Evolutionary conservation across 2,329 filamentous ascomycete genomes (phyloP).

Genomic region (Colletotrichum caudatum): DNA sequence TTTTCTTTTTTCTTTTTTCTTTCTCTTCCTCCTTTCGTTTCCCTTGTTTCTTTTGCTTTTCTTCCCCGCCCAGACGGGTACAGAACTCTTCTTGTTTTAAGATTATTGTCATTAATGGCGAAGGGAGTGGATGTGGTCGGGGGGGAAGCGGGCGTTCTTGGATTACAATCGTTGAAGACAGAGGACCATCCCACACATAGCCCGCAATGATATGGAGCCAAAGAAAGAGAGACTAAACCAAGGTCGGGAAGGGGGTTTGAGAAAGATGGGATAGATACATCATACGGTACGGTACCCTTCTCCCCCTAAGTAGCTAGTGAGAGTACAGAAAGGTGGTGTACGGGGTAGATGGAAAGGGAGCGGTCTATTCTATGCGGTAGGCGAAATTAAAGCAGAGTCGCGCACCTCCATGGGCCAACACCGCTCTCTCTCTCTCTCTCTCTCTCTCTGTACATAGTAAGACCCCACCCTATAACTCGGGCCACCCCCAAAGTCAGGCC

Average conservation of each 20-base stretch:
- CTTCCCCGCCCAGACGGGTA: background rate
- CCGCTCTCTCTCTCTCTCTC: background rate
- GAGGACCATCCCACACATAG: slow-evolving; percentile 21
- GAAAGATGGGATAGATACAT: background rate
- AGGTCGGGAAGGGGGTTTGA: slow-evolving; percentile 4
- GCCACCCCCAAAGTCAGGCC: no score
- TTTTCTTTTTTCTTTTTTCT: no score
- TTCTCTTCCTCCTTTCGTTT: background rate
- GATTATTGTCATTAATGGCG: slow-evolving; percentile 31
- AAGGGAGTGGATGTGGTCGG: slow-evolving; percentile 24
- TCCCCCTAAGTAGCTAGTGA: no score
- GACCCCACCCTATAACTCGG: no score
- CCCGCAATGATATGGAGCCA: slow-evolving; percentile 25
- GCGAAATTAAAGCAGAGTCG: slow-evolving; percentile 34
- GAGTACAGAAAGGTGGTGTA: no score
- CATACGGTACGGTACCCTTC: no score
- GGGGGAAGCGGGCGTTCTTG: background rate
- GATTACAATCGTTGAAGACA: slow-evolving; percentile 20
- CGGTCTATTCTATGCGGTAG: slow-evolving; percentile 31
- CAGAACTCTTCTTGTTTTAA: slow-evolving; percentile 11
- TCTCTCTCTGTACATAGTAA: no score
- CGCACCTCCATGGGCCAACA: background rate
- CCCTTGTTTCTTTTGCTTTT: background rate
- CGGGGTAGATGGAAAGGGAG: slow-evolving; percentile 7
- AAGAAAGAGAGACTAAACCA: slow-evolving; percentile 1